These are phyloP conservation scores for Carallia brachiata DNA, from an alignment of 345 rosid genomes.

Conservation along the genomic window DNA sequence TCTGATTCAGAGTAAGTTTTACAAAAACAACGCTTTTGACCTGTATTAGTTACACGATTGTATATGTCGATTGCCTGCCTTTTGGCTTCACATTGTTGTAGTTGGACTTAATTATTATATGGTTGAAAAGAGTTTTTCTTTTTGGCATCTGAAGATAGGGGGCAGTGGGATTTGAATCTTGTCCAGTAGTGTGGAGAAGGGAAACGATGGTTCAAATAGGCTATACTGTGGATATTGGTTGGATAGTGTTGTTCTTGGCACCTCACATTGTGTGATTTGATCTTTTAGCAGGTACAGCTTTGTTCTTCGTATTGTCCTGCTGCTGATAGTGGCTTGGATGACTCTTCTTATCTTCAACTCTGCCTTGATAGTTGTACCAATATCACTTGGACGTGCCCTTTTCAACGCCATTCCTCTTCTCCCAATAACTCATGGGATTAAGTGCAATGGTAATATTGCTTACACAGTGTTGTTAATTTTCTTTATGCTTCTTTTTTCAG, in stretches of 20 bases:
- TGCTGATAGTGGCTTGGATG: slow-evolving; percentile 95
- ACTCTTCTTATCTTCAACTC: slow-evolving; percentile 92
- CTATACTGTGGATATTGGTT: neutral
- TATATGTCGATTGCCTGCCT: neutral
- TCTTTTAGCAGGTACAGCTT: slow-evolving; percentile 75
- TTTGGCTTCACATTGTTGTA: neutral
- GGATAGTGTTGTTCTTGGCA: neutral
- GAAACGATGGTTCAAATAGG: too few relatives aligned
- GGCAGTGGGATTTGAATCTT: too few relatives aligned
- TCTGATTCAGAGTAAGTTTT: slow-evolving; percentile 83
- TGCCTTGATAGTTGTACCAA: slow-evolving; percentile 78
- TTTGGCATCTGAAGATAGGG: too few relatives aligned
- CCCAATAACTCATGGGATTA: slow-evolving; percentile 95
- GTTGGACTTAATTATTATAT: neutral
- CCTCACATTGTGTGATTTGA: slow-evolving; percentile 8
- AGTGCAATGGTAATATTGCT: slow-evolving; percentile 76
- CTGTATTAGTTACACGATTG: slow-evolving; percentile 1
- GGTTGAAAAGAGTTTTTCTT: too few relatives aligned
- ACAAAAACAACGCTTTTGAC: slow-evolving; percentile 3
- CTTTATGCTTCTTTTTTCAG: neutral
- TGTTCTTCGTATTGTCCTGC: slow-evolving; percentile 74
- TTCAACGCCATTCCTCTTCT: slow-evolving; percentile 91
- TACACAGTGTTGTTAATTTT: slow-evolving; percentile 1
- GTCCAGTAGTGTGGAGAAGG: too few relatives aligned
- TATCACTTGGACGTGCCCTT: slow-evolving; percentile 91